Evolutionary conservation across 1,284 basidiomycete species (phyloP).

Genomic region (Limonomyces culmigenus): DNA sequence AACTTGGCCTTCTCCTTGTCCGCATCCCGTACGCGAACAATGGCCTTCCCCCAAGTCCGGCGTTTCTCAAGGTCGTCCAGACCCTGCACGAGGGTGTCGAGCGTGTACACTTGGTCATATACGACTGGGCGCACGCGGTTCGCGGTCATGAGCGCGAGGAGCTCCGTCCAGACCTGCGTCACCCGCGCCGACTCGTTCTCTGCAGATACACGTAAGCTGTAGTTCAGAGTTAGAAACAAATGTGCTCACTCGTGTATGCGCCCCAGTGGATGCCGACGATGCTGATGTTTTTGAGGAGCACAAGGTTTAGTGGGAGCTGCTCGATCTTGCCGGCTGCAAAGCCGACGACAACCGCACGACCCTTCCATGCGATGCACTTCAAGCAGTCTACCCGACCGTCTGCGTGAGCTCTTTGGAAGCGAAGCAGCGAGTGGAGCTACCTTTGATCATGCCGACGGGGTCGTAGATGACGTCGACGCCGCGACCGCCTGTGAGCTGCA

Average conservation of each 20-base stretch:
- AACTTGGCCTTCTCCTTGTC: conserved; percentile 14
- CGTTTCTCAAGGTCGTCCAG: conserved; percentile 59
- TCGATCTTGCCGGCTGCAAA: conserved; percentile 84
- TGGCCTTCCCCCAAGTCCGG: conserved; percentile 87
- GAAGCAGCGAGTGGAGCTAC: conserved; percentile 18
- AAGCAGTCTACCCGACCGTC: no score
- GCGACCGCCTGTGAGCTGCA: conserved; percentile 59
- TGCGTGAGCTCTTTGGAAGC: no score
- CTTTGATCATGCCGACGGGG: conserved; percentile 69
- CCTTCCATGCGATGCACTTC: conserved; percentile 92
- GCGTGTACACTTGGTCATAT: conserved; percentile 53
- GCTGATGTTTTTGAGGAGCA: conserved; percentile 77
- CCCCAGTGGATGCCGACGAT: conserved; percentile 80
- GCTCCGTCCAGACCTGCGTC: conserved; percentile 53
- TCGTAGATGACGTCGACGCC: conserved; percentile 86
- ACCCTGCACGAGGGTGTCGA: conserved; percentile 45
- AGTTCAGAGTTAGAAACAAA: neutral
- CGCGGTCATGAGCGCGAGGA: conserved; percentile 40
- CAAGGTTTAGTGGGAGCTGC: conserved; percentile 80
- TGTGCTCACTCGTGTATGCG: conserved; percentile 35
- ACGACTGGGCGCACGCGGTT: conserved; percentile 27
- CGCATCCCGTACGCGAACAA: conserved; percentile 44
- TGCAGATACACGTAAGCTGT: conserved; percentile 13
- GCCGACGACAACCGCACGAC: conserved; percentile 80
- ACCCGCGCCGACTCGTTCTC: conserved; percentile 55